Conservation (phyloP, 164 flowering plant genomes). For the Buxus sempervirens region DNA sequence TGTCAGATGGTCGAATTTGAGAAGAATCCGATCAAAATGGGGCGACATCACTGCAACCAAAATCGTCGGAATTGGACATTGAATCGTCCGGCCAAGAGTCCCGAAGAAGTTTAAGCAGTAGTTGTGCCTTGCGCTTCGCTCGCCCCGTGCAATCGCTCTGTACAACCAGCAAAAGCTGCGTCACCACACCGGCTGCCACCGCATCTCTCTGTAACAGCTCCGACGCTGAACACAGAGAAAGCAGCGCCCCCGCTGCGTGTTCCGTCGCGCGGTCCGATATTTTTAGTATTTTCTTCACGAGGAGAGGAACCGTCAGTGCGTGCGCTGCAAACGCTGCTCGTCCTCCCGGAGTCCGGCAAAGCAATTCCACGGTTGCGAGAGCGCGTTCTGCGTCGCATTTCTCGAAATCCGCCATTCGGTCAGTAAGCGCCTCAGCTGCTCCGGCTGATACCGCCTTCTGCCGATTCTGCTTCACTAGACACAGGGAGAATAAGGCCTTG, state of each 20-base stretch:
- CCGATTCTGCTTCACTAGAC: slow-evolving; percentile 66
- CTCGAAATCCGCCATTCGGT: slow-evolving; percentile 66
- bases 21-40: slow-evolving; percentile 38
- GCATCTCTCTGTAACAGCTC: slow-evolving; percentile 65
- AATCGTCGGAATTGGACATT: slow-evolving; percentile 63
- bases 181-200: slow-evolving; percentile 70
- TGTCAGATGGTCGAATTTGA: not conserved
- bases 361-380: slow-evolving; percentile 78
- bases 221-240: slow-evolving; percentile 64
- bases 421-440: slow-evolving; percentile 57
- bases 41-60: slow-evolving; percentile 61
- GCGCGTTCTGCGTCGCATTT: slow-evolving; percentile 85
- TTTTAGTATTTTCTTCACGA: slow-evolving; percentile 70
- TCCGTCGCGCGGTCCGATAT: slow-evolving; percentile 88
- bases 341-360: slow-evolving; percentile 67
- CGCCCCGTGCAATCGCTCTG: slow-evolving; percentile 93
- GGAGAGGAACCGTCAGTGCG: slow-evolving; percentile 69
- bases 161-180: slow-evolving; percentile 77
- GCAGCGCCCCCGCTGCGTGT: slow-evolving; percentile 81
- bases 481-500: slow-evolving; percentile 72
- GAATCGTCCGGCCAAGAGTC: slow-evolving; percentile 81
- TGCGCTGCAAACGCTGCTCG: slow-evolving; percentile 64
- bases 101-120: slow-evolving; percentile 69
- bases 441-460: slow-evolving; percentile 69
- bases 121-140: slow-evolving; percentile 87